Conservation (phyloP, 129 eudicot genomes). For the Smallanthus sonchifolius region DNA sequence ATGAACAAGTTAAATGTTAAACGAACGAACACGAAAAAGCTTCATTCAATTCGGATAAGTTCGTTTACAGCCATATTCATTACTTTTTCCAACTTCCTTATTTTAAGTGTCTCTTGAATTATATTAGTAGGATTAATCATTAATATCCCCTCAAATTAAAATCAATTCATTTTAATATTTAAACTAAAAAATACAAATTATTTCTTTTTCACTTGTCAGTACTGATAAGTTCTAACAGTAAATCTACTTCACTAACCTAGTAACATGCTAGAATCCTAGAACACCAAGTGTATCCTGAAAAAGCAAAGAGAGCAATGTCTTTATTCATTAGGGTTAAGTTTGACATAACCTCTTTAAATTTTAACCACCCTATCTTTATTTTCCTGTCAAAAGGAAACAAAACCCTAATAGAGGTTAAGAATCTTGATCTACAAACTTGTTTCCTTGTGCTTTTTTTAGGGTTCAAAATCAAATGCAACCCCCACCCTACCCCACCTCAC, state of each 20-base stretch:
- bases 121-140: no score
- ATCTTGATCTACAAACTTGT: conserved; percentile 35
- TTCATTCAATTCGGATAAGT: no score
- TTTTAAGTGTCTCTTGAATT: no score
- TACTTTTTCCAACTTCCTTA: no score
- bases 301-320: conserved; percentile 28
- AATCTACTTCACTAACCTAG: not conserved
- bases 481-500: not conserved
- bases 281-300: conserved; percentile 31
- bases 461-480: conserved; percentile 37
- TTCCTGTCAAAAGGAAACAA: conserved; percentile 31
- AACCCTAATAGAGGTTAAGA: conserved; percentile 34
- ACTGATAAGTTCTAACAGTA: not conserved
- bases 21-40: no score
- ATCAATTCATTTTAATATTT: no score
- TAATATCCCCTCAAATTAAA: no score
- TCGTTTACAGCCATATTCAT: no score
- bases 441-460: conserved; percentile 32
- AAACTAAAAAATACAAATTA: no score
- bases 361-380: conserved; percentile 13
- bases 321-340: conserved; percentile 36
- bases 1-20: no score
- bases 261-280: conserved; percentile 12
- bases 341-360: conserved; percentile 31
- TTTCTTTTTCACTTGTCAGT: no score